Evolutionary conservation across 164 flowering plant genomes (phyloP), one percentile per base, ranked within the genome.

Genomic region (Buxus sempervirens): DNA sequence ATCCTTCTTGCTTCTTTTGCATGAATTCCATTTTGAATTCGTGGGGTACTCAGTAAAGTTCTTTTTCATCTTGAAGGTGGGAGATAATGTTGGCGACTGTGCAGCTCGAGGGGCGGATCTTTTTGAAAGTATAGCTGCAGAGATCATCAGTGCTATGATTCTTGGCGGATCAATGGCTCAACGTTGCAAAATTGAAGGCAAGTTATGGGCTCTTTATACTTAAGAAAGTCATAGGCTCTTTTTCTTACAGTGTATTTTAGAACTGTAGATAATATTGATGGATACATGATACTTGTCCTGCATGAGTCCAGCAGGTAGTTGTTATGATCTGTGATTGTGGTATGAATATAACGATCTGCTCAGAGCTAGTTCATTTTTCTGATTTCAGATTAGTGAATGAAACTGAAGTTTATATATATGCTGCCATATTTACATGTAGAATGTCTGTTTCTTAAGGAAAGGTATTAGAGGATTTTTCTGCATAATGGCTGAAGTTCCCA

Each of bases 71-170:
- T 67, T 78, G 64, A 78, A 93, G 98, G 98, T 93, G 71, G 98
- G 98, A 76, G 98, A 93, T 78, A 93, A 93, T 82, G 98, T 93
- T 51, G 97, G 97, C 74, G 97, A 91, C 72, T 93, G 97, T 87
- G 97, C 98, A 10, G 97, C 98, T 65, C 82, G 98, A 70, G 98
- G 98, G 76, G 98, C 98, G 51, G 98, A 93, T 82, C 88, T 93
- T 60, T 93, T 93, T 78, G 98, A 93, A 82, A 93, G 98, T 78
- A 93, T 93, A 66, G 97, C 98, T 18, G 98, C 98, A 28, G 98
- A 93, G 77, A 91, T 93, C 60, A 90, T 91, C 59, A 93, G 98
- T 82, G 98, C 98, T 45, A 93, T 93, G 98, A 91, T 93, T 69
- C 92, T 93, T 63, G 98, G 98, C 42, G 98, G 93, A 69, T 81